These are phyloP conservation scores for Gillenia trifoliata DNA, from an alignment of 306 rosid species.

Conservation along the genomic window DNA sequence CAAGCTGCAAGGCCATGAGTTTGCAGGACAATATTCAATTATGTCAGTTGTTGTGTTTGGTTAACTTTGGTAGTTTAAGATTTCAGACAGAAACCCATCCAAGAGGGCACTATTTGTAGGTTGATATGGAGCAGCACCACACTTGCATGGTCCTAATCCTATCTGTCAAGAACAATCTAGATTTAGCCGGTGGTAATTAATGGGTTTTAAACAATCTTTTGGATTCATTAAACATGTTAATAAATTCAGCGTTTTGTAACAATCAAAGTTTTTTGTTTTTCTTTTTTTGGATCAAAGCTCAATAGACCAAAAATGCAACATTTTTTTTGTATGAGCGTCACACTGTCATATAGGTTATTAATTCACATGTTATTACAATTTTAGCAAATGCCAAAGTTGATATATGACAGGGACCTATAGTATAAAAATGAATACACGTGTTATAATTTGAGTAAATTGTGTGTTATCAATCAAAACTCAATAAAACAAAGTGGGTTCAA, in stretches of 20 bases:
- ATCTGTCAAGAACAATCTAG: neutral
- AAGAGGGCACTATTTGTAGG: neutral
- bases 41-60: neutral
- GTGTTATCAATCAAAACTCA: neutral
- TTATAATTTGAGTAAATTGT: too few relatives aligned
- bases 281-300: too few relatives aligned
- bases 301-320: too few relatives aligned
- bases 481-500: neutral
- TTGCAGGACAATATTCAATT: neutral
- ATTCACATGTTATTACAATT: too few relatives aligned
- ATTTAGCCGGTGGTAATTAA: neutral
- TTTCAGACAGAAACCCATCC: neutral
- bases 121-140: neutral
- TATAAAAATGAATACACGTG: too few relatives aligned
- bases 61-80: neutral
- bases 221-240: neutral
- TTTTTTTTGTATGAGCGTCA: too few relatives aligned
- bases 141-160: neutral
- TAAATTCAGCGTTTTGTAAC: neutral
- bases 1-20: neutral
- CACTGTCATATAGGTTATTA: too few relatives aligned
- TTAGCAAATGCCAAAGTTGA: too few relatives aligned
- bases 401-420: too few relatives aligned
- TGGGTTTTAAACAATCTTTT: neutral
- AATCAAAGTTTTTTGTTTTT: neutral